Percentiles rank a stretch among this genome's conserved stretches.
Evolutionary conservation across 2,329 filamentous ascomycete species (phyloP).

Genomic region (Teratosphaeria viscida): DNA sequence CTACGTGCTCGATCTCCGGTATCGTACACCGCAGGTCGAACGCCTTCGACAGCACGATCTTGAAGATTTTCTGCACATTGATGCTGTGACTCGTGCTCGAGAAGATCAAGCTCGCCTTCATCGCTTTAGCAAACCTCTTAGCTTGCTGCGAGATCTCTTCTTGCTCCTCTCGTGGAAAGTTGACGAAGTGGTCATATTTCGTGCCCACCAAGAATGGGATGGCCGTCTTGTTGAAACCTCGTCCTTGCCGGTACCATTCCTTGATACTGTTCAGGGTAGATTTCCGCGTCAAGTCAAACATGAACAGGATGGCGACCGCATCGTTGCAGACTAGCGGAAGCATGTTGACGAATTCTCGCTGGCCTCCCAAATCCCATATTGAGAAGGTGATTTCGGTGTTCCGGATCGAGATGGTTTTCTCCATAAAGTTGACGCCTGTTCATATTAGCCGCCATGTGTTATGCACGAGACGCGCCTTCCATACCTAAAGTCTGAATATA

Average conservation of each 20-base stretch:
- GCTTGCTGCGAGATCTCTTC: conserved; percentile 98
- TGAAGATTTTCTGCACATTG: conserved; percentile 99
- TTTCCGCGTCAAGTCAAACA: conserved; percentile 98
- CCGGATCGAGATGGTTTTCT: conserved; percentile 98
- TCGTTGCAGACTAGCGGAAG: conserved; percentile 98
- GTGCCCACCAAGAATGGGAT: conserved; percentile 95
- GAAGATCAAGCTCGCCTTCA: conserved; percentile 96
- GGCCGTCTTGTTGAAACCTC: conserved; percentile 99
- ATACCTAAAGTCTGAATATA: conserved; percentile 92
- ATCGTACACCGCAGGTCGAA: conserved; percentile 99
- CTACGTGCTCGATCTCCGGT: conserved; percentile 95
- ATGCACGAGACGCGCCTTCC: neutral
- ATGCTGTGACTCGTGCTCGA: conserved; percentile 98
- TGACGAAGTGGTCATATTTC: conserved; percentile 99
- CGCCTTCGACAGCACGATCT: conserved; percentile 96
- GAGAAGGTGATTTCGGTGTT: conserved; percentile 99
- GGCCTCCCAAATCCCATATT: conserved; percentile 96
- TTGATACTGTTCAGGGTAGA: conserved; percentile 99
- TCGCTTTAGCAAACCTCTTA: conserved; percentile 90
- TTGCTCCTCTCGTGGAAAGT: conserved; percentile 93
- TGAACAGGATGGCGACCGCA: conserved; percentile 95
- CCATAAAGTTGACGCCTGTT: conserved; percentile 95
- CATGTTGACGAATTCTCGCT: conserved; percentile 99
- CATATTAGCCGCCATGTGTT: neutral
- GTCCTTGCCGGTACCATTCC: conserved; percentile 96